Evolutionary conservation across 2,329 filamentous ascomycete species (phyloP), one percentile per base, ranked within the genome.

Genomic region (Ophiostoma populinum): DNA sequence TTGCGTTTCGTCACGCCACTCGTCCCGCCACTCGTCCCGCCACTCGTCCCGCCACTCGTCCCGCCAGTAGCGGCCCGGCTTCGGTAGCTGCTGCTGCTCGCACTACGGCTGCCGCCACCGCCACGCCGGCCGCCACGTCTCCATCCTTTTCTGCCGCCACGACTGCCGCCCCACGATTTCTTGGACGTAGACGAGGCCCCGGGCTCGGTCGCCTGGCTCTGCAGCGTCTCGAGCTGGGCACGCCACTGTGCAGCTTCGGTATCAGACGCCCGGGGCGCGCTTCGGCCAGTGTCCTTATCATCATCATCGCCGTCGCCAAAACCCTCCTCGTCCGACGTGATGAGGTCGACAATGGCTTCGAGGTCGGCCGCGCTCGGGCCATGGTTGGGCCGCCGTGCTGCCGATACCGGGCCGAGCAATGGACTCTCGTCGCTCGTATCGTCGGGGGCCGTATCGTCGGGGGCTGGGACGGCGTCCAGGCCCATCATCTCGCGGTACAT

Each of bases 281-380:
- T 15, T 41, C 41, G 26, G 29, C 26, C 17, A 2, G 8, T n/a
- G 17, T 26, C 26, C 2, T 9, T 16, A 7, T 12, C 17, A 9
- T 10, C 24, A 7, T 25, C 16, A 6, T 19, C 15, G 5, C 34
- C 35, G 9, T 18, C 18, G 26, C 29, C 24, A 20, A 29, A 19
- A 11, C 24, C 21, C 7, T 41, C 38, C 1, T 45, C 43, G 15
- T 45, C 43, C 0, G 43, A 45, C 22, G 61, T 65, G 41, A 71
- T 62, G 17, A 75, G 55, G 42, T 75, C 65, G 19, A 75, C 67
- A 19, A 72, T 51, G 16, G 64, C 60, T 19, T 51, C 47, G 30
- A 51, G 51, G 32, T 37, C 37, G 17, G 39, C 17, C 17, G 18
- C 32, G 24, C 19, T 40, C 22, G 24, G 37, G 2, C 28, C 19